Evolutionary conservation across 345 rosid species (phyloP), one percentile per base, ranked within the genome.

Genomic region (Populus deltoides): DNA sequence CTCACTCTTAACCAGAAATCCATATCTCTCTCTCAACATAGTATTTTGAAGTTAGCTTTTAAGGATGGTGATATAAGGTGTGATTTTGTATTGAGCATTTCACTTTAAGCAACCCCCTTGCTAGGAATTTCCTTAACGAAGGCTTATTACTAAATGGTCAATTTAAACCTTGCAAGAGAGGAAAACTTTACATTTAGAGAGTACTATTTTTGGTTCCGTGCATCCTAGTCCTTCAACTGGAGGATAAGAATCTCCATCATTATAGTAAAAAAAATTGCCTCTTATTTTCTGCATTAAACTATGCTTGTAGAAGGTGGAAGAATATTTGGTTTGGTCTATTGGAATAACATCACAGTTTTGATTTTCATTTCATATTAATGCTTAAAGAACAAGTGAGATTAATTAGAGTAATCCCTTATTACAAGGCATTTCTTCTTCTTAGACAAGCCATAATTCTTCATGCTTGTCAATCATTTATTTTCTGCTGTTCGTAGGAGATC

Each of bases 401-500:
- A 29, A 13, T 81, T 24, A 24, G 18, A 31, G 53, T 68, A 72
- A n/a, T 63, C 47, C 27, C 33, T 59, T 38, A 35, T 65, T 7
- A 13, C 35, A 31, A 43, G 71, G 41, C 38, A 63, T 13, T 13
- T 15, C 24, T 51, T 71, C 33, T 51, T 71, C 51, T 6, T 47
- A 38, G 43, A 59, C 5, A 43, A 57, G 31, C 39, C 17, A 27
- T 59, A 20, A 43, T 72, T 38, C 31, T 63, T 63, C 38, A 36
- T 33, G 45, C 25, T 27, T 74, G 69, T 72, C 41, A 53, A 59
- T 83, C 49, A 68, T 83, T 31, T 79, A 45, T 80, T 75, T 68
- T 77, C 62, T 81, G 74, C 35, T 77, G 53, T 84, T 84, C 33
- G 76, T 84, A 93, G 99, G 99, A 88, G 85, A 72, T 82, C 86